Evolutionary conservation across 192 early-diverging fungal genomes (phyloP), one percentile per base, ranked within the genome.

Genomic region (Coemansia sp.): DNA sequence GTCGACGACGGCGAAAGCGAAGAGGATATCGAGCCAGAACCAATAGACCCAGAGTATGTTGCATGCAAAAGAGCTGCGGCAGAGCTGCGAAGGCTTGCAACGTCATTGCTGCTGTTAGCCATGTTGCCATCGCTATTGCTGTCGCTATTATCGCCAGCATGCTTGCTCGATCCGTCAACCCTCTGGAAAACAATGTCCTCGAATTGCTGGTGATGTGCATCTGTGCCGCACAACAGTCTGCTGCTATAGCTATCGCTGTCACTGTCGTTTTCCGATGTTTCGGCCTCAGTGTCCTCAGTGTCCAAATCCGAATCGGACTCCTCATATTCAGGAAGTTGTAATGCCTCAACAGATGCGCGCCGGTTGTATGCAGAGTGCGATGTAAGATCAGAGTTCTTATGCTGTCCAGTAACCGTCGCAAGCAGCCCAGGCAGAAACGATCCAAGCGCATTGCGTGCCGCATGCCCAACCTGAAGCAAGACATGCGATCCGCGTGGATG

Each of bases 1-100:
- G 80, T 83, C 5, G 80, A 83, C 4, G 80, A 83, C 45, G 80
- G 80, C 12, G 80, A 83, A 13, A 83, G 66, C 51, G 80, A 83
- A 8, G 80, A 83, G 1, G 79, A 82, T 6, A 77, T 73, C 22
- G 79, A 76, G 7, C 78, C 78, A 2, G 79, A 76, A 7, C 55
- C 67, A 40, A 81, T 60, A 7, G 79, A 81, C 16, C 69, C 79
- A 3, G 79, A 66, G 22, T 76, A 82, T 0, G 79, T 62, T 6
- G 79, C 64, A 13, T 71, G 65, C 13, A 82, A 55, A 11, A 82
- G 71, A 56, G 74, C 79, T 3, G 79, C 71, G 7, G 79, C 79
- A 8, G 79, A 76, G 52, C 48, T 66, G 26, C 79, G 79, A 21
- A 82, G 68, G 12, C 76, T 73, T 9, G 62, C 68, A 16, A 70